These are phyloP conservation scores for Chlorella ohadii DNA, from an alignment of 139 green algal species.

Conservation along the genomic window DNA sequence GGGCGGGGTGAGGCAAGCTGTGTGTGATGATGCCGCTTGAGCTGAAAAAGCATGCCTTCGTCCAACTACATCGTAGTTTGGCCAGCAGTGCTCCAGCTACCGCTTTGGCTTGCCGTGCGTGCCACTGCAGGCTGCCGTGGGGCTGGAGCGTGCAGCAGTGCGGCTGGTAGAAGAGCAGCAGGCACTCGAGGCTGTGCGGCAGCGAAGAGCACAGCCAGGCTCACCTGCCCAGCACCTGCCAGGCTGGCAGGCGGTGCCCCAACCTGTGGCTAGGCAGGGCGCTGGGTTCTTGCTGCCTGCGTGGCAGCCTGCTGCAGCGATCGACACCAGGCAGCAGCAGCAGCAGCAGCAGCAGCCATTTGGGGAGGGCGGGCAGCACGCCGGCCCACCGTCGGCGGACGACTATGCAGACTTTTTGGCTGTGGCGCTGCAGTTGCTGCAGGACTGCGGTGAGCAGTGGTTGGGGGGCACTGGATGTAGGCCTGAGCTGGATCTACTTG, in stretches of 20 bases:
- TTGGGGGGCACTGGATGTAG: background rate
- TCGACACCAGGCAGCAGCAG: background rate
- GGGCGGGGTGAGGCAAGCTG: background rate
- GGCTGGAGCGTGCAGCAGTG: background rate
- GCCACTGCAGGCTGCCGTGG: background rate
- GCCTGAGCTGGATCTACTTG: background rate
- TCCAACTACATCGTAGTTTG: too few species aligned
- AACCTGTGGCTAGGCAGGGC: background rate
- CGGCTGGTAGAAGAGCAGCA: constrained; percentile 26
- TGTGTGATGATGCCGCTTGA: background rate
- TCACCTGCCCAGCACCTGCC: background rate
- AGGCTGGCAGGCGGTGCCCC: background rate
- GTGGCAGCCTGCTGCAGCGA: background rate
- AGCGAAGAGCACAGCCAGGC: background rate
- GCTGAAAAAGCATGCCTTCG: too few species aligned
- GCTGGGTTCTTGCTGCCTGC: background rate
- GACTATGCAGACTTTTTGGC: background rate
- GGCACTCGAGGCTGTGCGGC: background rate
- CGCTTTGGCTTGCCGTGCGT: background rate
- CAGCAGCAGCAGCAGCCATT: background rate
- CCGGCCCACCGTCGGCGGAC: background rate
- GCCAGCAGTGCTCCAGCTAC: too few species aligned
- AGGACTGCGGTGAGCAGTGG: background rate
- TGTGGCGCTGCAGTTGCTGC: background rate
- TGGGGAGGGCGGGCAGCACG: background rate